Evolutionary conservation across 768 basidiomycete species (phyloP).

Genomic region (Pilatotrama ljubarskyi): DNA sequence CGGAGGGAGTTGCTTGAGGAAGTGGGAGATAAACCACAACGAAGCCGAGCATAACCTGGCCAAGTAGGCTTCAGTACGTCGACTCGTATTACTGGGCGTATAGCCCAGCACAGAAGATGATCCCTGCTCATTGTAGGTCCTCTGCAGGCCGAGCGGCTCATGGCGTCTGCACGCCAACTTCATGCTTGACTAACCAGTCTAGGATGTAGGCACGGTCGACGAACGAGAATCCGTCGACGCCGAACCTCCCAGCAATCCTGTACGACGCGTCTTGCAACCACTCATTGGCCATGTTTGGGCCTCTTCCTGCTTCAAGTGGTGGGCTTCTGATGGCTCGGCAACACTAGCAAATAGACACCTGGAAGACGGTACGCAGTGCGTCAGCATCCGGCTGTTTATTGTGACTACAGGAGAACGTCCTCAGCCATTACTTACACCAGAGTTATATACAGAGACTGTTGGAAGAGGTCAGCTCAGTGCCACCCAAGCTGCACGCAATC

Average conservation of each 20-base stretch:
- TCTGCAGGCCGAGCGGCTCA: not conserved
- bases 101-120: not conserved
- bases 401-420: no score
- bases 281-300: not conserved
- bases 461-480: no score
- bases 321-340: no score
- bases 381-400: no score
- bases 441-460: no score
- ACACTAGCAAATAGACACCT: no score
- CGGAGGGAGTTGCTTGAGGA: slow-evolving; percentile 36
- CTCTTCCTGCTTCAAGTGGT: no score
- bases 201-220: slow-evolving; percentile 43
- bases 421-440: no score
- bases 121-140: not conserved
- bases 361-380: no score
- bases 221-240: slow-evolving; percentile 30
- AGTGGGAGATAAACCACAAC: slow-evolving; percentile 43
- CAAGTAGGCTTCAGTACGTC: not conserved
- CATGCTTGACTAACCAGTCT: slow-evolving; percentile 52
- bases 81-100: no score
- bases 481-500: no score
- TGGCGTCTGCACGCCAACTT: not conserved
- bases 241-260: slow-evolving; percentile 13
- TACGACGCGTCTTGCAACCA: not conserved
- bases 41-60: slow-evolving; percentile 28